These are phyloP conservation scores for Clathrospora elynae DNA, from an alignment of 2,329 filamentous ascomycete species.

Conservation along the genomic window DNA sequence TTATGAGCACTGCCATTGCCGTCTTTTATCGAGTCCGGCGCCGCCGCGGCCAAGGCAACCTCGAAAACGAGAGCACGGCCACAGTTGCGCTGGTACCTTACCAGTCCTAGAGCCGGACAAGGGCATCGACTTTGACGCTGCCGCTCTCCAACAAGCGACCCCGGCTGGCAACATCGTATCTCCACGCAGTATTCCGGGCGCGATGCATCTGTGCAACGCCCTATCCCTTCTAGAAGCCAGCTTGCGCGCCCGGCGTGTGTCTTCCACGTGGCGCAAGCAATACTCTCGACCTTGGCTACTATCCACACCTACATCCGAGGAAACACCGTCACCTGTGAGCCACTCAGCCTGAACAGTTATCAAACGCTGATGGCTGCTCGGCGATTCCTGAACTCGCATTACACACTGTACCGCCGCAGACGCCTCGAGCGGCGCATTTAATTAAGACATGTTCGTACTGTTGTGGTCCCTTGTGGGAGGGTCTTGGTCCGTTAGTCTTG, in stretches of 20 bases:
- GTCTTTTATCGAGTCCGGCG: background rate
- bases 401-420: no score
- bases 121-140: conserved; percentile 8
- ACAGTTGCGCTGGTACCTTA: conserved; percentile 9
- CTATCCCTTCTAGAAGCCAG: conserved; percentile 12
- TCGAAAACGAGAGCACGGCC: conserved; percentile 9
- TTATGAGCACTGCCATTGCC: no score
- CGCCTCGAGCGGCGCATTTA: background rate
- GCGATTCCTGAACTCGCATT: no score
- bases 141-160: conserved; percentile 2
- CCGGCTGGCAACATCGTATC: conserved; percentile 2
- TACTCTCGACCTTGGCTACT: no score
- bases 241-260: conserved; percentile 5
- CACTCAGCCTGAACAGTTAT: no score
- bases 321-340: background rate
- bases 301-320: background rate
- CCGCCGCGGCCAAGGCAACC: conserved; percentile 13
- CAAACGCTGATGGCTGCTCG: no score
- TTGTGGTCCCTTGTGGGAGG: conserved; percentile 1
- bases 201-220: conserved; percentile 3
- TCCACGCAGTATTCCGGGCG: background rate
- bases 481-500: conserved; percentile 4
- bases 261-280: no score
- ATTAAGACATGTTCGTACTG: no score
- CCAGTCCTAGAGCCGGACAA: conserved; percentile 12